phyloP scores from a whole-genome alignment of 179 eudicot species.

The Amaranthus tricolor region DNA sequence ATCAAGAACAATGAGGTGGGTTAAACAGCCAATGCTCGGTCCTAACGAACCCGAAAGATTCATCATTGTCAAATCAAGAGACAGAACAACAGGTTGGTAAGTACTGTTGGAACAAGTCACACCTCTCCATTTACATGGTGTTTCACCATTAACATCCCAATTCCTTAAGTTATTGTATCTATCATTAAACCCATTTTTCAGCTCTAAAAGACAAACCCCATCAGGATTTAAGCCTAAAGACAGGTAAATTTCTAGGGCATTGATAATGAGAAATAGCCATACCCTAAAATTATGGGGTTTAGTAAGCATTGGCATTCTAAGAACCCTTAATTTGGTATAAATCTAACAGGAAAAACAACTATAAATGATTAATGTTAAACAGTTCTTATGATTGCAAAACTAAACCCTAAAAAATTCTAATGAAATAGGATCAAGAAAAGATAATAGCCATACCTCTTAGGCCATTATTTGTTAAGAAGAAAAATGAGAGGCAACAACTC shows the following conservation, averaged over 20 bases:
- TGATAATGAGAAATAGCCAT: conserved; percentile 27
- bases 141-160: conserved; percentile 59
- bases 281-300: conserved; percentile 18
- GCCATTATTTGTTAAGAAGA: conserved; percentile 27
- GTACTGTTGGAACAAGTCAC: conserved; percentile 49
- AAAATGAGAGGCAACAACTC: conserved; percentile 20
- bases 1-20: conserved; percentile 46
- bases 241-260: conserved; percentile 29
- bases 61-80: conserved; percentile 55
- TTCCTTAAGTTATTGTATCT: conserved; percentile 37
- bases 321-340: too few relatives aligned
- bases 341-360: too few relatives aligned
- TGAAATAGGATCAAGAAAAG: conserved; percentile 2
- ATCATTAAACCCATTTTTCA: conserved; percentile 57
- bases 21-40: conserved; percentile 64
- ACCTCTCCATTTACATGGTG: conserved; percentile 83
- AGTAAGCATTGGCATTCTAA: conserved; percentile 23
- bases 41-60: conserved; percentile 72
- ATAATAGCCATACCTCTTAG: conserved; percentile 32
- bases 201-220: conserved; percentile 60
- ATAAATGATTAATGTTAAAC: too few relatives aligned
- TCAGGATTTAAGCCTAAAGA: conserved; percentile 68
- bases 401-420: too few relatives aligned
- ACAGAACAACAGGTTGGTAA: conserved; percentile 38
- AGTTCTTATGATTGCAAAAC: too few relatives aligned